Percentiles rank a stretch among this genome's conserved stretches.
phyloP scores from a whole-genome alignment of 2,329 filamentous ascomycete genomes.

The Sporothrix globosa region DNA sequence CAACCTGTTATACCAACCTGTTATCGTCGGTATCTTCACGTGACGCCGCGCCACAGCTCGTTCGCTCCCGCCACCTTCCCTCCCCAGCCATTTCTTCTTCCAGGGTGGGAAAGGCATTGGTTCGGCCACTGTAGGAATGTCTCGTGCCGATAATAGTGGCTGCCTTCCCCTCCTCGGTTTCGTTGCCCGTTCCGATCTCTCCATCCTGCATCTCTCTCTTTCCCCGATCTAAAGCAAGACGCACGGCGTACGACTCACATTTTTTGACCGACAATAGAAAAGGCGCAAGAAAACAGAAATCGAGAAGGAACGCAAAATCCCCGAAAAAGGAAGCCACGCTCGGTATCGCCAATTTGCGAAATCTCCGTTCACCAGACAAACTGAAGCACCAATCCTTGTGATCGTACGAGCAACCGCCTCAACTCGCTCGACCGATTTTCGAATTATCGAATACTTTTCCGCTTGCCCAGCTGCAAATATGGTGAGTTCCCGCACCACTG shows the following conservation, averaged over 20 bases:
- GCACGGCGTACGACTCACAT: constrained; percentile 16
- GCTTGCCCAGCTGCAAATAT: constrained; percentile 13
- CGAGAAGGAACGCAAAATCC: not conserved
- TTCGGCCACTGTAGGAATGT: constrained; percentile 11
- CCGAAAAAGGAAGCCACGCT: not conserved
- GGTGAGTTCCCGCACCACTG: constrained; percentile 8
- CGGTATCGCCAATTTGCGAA: not conserved
- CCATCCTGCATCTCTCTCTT: constrained; percentile 17
- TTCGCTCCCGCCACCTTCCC: constrained; percentile 22
- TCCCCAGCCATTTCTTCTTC: constrained; percentile 22
- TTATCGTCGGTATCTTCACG: constrained; percentile 25
- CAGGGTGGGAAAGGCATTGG: not conserved
- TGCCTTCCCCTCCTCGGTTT: constrained; percentile 30
- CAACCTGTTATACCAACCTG: constrained; percentile 4
- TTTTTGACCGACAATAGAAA: constrained; percentile 28
- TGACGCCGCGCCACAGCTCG: constrained; percentile 18
- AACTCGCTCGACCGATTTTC: not conserved
- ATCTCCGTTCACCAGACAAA: constrained; percentile 20
- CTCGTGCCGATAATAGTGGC: constrained; percentile 29
- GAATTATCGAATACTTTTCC: not conserved
- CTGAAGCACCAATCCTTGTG: constrained; percentile 1
- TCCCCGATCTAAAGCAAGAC: constrained; percentile 14
- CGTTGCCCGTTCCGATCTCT: constrained; percentile 6
- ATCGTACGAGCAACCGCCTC: constrained; percentile 22
- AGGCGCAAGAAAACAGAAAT: constrained; percentile 5